Conservation (phyloP, 495 filamentous ascomycete genomes). For the Parachaetomium inaequale region DNA sequence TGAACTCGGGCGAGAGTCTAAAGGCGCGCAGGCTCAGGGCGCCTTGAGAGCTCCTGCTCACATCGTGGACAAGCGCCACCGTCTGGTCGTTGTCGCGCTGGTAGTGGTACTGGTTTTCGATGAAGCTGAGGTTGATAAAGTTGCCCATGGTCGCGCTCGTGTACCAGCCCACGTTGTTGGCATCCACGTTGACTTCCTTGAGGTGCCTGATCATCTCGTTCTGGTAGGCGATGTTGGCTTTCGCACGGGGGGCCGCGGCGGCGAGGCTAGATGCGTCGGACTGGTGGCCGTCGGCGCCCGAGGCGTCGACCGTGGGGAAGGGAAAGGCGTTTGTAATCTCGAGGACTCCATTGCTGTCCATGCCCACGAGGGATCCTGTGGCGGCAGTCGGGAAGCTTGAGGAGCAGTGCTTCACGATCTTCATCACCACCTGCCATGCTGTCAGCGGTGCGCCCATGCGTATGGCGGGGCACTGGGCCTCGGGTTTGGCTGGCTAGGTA, state of each 20-base stretch:
- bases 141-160: constrained; percentile 98
- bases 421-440: constrained; percentile 76
- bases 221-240: constrained; percentile 84
- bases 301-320: constrained; percentile 79
- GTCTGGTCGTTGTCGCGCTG: constrained; percentile 94
- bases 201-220: constrained; percentile 96
- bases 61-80: constrained; percentile 92
- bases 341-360: constrained; percentile 79
- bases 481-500: constrained; percentile 3
- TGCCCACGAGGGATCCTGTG: constrained; percentile 85
- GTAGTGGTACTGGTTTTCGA: constrained; percentile 97
- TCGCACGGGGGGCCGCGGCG: constrained; percentile 84
- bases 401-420: constrained; percentile 90
- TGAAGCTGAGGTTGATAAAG: constrained; percentile 89
- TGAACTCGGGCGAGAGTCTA: constrained; percentile 81
- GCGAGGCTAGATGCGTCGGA: constrained; percentile 74
- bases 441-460: constrained; percentile 20
- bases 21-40: constrained; percentile 87
- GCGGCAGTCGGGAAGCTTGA: constrained; percentile 82
- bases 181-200: constrained; percentile 95
- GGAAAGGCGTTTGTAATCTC: constrained; percentile 94
- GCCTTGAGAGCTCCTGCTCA: constrained; percentile 88
- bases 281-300: constrained; percentile 70
- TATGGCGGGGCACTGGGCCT: constrained; percentile 23
- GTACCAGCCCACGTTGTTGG: constrained; percentile 98